Base-by-base conservation (phyloP, 768 basidiomycete genomes). In the Clitopilus passeckerianus region DNA sequence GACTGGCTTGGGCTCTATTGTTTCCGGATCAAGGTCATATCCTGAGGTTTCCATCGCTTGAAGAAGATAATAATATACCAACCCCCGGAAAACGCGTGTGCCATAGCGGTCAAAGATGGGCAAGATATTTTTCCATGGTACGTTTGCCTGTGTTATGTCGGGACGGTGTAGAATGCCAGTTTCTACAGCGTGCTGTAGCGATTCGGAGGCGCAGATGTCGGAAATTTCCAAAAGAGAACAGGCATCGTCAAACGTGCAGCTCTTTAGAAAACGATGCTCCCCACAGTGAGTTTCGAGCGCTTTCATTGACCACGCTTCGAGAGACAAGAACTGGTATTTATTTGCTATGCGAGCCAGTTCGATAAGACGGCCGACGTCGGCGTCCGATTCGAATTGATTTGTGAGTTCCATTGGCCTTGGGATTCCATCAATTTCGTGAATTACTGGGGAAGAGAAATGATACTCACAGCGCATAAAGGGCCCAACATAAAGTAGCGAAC, bases 311-410 rank as follows among this genome's bases (percentile, higher is more conserved):
- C 83, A 85, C 20, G 59, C 65, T 67, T 84, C 82, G 50, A 78
- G 77, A 14, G 75, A 75, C 20, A 73, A 71, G 66, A 84, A 84
- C 54, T 82, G 78, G 65, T 85, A 85, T 59, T 84, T 85, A 70
- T 85, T 80, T 2, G 83, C 76, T 60, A 84, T 78, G 15, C 77
- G 77, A 20, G 80, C 76, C 57, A 82, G 78, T 59, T 77, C 72
- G 46, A 78, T 74, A 53, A 84, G 66, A 59, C 74, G 80, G 12
- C 72, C 66, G 59, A 74, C 74, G 61, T 78, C 76, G 33, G 74
- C 72, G 34, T 78, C 73, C 27, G 68, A 61, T 9, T 74, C 65
- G 70, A 75, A 74, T 2, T 76, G 75, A 12, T 70, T 62, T 58
- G 75, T 74, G 23, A 81, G 67, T 52, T 83, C 81, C 12, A 75